Evolutionary conservation across 768 basidiomycete species (phyloP).

Genomic region (Boletus sp.): DNA sequence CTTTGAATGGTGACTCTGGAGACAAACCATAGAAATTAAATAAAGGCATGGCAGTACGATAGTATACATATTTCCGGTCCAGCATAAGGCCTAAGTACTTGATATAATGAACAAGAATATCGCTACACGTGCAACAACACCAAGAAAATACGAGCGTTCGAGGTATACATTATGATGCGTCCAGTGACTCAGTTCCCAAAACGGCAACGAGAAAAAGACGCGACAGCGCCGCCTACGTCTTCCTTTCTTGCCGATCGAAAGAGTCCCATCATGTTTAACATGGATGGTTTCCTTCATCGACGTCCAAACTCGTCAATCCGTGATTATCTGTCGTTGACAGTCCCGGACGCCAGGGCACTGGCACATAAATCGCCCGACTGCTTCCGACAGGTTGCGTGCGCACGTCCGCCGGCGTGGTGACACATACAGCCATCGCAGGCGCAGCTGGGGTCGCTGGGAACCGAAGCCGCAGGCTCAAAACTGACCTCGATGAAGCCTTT

Average conservation of each 20-base stretch:
- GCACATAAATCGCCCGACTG: constrained; percentile 5
- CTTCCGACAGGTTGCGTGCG: not conserved
- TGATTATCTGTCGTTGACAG: no score
- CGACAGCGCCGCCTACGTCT: not conserved
- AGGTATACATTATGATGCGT: no score
- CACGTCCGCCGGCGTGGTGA: not conserved
- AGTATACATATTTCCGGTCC: not conserved
- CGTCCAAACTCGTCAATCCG: constrained; percentile 7
- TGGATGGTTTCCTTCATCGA: constrained; percentile 19
- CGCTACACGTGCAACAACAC: not conserved
- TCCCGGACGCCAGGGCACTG: constrained; percentile 1
- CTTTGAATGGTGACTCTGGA: no score
- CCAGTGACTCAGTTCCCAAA: no score
- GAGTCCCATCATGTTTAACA: constrained; percentile 30
- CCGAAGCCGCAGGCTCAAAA: constrained; percentile 33
- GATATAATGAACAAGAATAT: not conserved
- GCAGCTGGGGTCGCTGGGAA: constrained; percentile 3
- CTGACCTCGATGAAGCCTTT: constrained; percentile 45
- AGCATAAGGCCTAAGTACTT: not conserved
- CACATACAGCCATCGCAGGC: not conserved
- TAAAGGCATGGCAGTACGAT: not conserved
- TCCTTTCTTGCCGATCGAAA: constrained; percentile 31
- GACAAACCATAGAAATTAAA: not conserved
- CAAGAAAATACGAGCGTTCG: no score
- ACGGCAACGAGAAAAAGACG: no score